Evolutionary conservation across 805 yeast species (phyloP).

Genomic region (Metschnikowia shivogae): DNA sequence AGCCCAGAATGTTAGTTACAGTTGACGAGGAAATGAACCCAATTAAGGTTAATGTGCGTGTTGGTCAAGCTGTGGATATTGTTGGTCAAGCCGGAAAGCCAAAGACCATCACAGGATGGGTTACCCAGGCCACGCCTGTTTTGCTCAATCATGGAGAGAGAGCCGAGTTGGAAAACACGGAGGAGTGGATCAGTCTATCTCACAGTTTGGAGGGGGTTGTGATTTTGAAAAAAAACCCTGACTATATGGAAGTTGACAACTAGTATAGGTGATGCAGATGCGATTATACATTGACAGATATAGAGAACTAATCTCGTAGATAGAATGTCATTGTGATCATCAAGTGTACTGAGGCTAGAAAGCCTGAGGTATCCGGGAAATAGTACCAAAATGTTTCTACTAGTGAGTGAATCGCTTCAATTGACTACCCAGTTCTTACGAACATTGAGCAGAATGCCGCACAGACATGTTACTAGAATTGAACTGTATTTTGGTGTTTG

Average conservation of each 20-base stretch:
- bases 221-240: conserved; percentile 86
- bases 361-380: too few relatives aligned
- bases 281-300: background rate
- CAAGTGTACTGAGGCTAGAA: too few relatives aligned
- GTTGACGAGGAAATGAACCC: conserved; percentile 90
- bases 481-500: conserved; percentile 1
- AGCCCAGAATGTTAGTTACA: conserved; percentile 90
- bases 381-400: too few relatives aligned
- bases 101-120: conserved; percentile 99
- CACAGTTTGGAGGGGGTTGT: conserved; percentile 89
- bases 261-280: conserved; percentile 6
- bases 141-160: conserved; percentile 89
- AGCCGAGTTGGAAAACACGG: conserved; percentile 88
- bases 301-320: background rate
- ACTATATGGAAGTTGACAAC: conserved; percentile 59
- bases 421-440: background rate
- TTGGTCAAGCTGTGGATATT: conserved; percentile 97
- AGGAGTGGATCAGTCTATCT: conserved; percentile 81
- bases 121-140: conserved; percentile 97
- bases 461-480: background rate
- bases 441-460: background rate
- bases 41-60: conserved; percentile 91
- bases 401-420: too few relatives aligned
- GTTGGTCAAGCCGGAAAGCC: conserved; percentile 99
- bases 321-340: too few relatives aligned